Evolutionary conservation across 2,329 filamentous ascomycete genomes (phyloP), one percentile per base, ranked within the genome.

Genomic region (Ophiostoma angusticollis): DNA sequence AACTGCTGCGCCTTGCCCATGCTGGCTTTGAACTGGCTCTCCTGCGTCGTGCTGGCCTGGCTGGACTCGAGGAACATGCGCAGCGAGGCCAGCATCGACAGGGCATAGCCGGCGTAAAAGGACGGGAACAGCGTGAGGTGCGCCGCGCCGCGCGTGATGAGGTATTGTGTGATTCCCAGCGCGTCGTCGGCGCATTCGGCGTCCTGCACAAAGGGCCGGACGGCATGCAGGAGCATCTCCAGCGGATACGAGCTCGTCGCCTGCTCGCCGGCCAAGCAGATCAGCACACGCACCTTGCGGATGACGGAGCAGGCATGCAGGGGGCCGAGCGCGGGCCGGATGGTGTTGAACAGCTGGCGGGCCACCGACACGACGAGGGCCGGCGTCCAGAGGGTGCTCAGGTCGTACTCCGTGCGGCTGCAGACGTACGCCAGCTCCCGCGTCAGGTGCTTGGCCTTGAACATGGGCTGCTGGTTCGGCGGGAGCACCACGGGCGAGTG

Each of bases 171-270:
- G 24, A 98, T 72, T 0, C 87, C 89, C 31, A 96, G 68, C 2
- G 84, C 79, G 61, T 98, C 91, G 52, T 94, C 84, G 9, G 87
- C 83, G 57, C 89, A 96, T 52, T 93, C 81, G 0, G 79, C 70
- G 49, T 96, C 80, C 1, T 80, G 79, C 6, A 96, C 64, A 48
- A 86, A 93, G 0, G 78, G 76, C 9, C 81, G 71, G 16, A 94
- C 66, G 2, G 82, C 80, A 50, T 86, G 83, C 2, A 98, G 67
- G 0, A 93, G 67, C 83, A 95, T 91, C 56, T 98, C 84, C 12
- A 95, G 58, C 9, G 85, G 83, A 53, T 96, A 96, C 0, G 80
- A 82, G 29, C 74, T 64, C 18, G 80, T 65, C n/a, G 82, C 83
- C 36, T 78, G 68, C 1, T 73, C 56, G 0, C 85, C 86, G 19